A percentile compares a stretch with the other conserved stretches of the same genome.
These are phyloP conservation scores for Adenanthera pavonina DNA, from an alignment of 306 rosid genomes.

Conservation along the genomic window DNA sequence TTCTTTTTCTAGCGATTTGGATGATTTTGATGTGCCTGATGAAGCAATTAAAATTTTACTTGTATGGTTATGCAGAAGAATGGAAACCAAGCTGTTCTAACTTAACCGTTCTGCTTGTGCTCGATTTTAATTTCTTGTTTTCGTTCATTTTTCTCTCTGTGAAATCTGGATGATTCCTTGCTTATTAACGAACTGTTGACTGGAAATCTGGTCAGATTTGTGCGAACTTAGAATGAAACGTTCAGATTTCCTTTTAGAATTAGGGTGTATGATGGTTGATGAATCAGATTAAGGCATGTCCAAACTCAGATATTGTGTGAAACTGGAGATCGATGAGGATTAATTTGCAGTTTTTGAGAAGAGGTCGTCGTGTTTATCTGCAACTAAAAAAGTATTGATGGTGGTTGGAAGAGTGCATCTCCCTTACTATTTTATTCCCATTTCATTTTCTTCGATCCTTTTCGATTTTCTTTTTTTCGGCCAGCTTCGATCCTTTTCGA, in stretches of 20 bases:
- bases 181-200: background rate
- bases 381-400: background rate
- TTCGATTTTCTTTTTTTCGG: background rate
- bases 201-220: background rate
- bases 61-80: background rate
- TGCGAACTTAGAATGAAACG: background rate
- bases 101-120: background rate
- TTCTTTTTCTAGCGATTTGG: background rate
- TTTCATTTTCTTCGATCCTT: background rate
- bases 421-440: background rate
- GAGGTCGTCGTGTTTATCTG: background rate
- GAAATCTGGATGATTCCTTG: background rate
- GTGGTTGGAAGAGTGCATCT: background rate
- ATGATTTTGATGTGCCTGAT: background rate
- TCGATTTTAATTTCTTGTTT: background rate
- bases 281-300: background rate
- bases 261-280: no score
- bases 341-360: background rate
- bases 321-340: background rate
- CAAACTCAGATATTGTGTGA: background rate
- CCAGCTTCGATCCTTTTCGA: background rate
- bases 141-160: background rate
- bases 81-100: background rate
- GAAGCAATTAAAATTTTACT: background rate
- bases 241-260: background rate